Evolutionary conservation across 495 filamentous ascomycete species (phyloP).

Genomic region (Apiosordaria backusii): DNA sequence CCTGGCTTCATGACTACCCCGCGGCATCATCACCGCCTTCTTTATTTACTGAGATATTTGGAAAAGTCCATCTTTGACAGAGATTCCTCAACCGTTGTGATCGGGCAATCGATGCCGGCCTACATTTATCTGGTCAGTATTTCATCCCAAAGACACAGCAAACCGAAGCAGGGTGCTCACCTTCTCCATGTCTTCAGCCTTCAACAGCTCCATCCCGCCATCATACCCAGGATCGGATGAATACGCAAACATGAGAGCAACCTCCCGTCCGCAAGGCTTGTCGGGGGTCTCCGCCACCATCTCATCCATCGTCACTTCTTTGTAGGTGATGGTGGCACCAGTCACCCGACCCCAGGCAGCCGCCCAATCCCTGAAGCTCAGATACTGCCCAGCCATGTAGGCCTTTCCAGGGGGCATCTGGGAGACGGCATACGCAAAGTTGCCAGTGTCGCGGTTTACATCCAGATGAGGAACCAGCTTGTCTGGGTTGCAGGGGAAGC

Average conservation of each 20-base stretch:
- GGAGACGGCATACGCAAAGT: constrained; percentile 42
- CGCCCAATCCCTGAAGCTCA: constrained; percentile 36
- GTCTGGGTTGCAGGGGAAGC: constrained; percentile 33
- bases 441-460: constrained; percentile 39
- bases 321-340: constrained; percentile 26
- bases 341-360: constrained; percentile 33
- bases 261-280: constrained; percentile 33
- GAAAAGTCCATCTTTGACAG: constrained; percentile 29
- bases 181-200: constrained; percentile 39
- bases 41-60: constrained; percentile 15
- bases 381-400: constrained; percentile 40
- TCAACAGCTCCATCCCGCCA: constrained; percentile 37
- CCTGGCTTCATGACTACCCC: not conserved
- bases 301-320: constrained; percentile 36
- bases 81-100: constrained; percentile 32
- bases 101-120: constrained; percentile 36
- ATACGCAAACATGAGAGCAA: constrained; percentile 40
- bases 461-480: constrained; percentile 37
- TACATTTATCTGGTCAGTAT: constrained; percentile 7
- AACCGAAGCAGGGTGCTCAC: constrained; percentile 21
- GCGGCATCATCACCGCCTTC: not conserved
- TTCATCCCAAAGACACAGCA: not conserved
- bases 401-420: constrained; percentile 41
- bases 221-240: constrained; percentile 41
- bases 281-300: constrained; percentile 33